phyloP scores from a whole-genome alignment of 2,329 filamentous ascomycete species.

The Zasmidium cellare region DNA sequence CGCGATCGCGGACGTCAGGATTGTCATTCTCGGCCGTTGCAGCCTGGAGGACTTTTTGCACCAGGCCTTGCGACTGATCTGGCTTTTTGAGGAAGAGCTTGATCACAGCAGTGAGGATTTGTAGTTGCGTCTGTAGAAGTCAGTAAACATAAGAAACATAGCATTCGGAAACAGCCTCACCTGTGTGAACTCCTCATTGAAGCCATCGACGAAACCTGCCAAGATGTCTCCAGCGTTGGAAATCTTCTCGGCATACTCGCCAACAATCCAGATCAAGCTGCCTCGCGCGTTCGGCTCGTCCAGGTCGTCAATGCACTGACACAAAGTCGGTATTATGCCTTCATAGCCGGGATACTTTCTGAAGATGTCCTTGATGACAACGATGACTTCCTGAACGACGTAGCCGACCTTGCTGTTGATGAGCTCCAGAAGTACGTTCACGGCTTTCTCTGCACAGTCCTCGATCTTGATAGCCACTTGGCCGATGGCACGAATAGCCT shows the following conservation, averaged over 20 bases:
- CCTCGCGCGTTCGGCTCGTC: constrained; percentile 91
- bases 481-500: constrained; percentile 92
- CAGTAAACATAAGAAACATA: constrained; percentile 24
- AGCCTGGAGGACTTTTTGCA: constrained; percentile 90
- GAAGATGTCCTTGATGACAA: constrained; percentile 99
- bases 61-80: constrained; percentile 82
- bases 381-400: constrained; percentile 94
- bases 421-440: constrained; percentile 87
- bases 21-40: constrained; percentile 96
- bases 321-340: constrained; percentile 93
- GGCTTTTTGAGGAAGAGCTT: constrained; percentile 98
- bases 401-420: constrained; percentile 99
- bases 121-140: constrained; percentile 77
- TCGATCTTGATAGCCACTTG: constrained; percentile 99
- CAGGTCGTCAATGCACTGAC: constrained; percentile 93
- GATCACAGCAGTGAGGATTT: constrained; percentile 94
- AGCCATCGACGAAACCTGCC: constrained; percentile 85
- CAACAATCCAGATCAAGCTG: constrained; percentile 96
- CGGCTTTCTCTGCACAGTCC: constrained; percentile 89
- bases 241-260: constrained; percentile 99
- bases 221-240: constrained; percentile 97
- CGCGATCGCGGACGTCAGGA: constrained; percentile 92
- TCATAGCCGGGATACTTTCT: constrained; percentile 97
- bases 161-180: constrained; percentile 49
- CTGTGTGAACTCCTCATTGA: constrained; percentile 95